Evolutionary conservation across 2,329 filamentous ascomycete genomes (phyloP).

Genomic region (Alternaria ventricosa): DNA sequence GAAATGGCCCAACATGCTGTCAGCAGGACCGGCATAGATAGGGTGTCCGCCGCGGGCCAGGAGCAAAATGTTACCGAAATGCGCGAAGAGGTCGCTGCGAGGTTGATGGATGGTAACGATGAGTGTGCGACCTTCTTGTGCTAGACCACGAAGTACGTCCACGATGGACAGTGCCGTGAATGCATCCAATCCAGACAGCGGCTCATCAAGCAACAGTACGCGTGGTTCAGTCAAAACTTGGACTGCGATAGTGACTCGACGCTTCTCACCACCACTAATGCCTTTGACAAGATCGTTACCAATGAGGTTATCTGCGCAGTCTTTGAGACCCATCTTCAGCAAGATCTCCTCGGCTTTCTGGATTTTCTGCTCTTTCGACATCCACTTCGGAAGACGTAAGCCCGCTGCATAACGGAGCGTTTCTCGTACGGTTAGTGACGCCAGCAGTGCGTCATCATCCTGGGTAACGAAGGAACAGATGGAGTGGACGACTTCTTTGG

Average conservation of each 20-base stretch:
- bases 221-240: slow-evolving; percentile 79
- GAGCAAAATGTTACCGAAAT: slow-evolving; percentile 75
- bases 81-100: slow-evolving; percentile 72
- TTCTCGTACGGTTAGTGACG: slow-evolving; percentile 77
- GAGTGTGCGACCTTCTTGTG: slow-evolving; percentile 74
- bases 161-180: slow-evolving; percentile 77
- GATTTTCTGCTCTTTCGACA: slow-evolving; percentile 71
- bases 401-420: slow-evolving; percentile 72
- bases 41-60: slow-evolving; percentile 72
- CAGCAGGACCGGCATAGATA: slow-evolving; percentile 70
- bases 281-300: slow-evolving; percentile 77
- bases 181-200: slow-evolving; percentile 76
- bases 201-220: slow-evolving; percentile 76
- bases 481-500: slow-evolving; percentile 71
- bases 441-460: slow-evolving; percentile 76
- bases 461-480: slow-evolving; percentile 80
- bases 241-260: slow-evolving; percentile 77
- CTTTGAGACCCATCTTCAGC: slow-evolving; percentile 77
- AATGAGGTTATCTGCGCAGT: slow-evolving; percentile 77
- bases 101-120: slow-evolving; percentile 82
- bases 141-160: slow-evolving; percentile 72
- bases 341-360: slow-evolving; percentile 73
- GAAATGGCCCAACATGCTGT: slow-evolving; percentile 71
- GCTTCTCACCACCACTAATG: slow-evolving; percentile 80
- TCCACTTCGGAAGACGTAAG: slow-evolving; percentile 72